Conservation (phyloP, 331 rosid species). For the Stylosanthes scabra region DNA sequence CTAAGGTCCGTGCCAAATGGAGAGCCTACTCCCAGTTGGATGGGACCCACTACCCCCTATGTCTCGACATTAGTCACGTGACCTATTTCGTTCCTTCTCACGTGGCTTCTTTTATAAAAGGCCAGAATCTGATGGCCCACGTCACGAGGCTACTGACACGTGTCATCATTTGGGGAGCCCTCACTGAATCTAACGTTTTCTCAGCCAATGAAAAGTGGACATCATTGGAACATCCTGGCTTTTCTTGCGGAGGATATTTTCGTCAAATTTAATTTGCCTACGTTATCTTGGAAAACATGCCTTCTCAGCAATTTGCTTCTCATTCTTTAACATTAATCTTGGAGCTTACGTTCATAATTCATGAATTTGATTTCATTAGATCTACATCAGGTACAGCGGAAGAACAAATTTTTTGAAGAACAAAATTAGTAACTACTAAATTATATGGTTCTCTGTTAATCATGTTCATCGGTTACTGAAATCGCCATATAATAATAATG, state of each 20-base stretch:
- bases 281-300: constrained; percentile 37
- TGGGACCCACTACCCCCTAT: background rate
- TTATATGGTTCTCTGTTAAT: background rate
- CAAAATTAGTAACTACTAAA: background rate
- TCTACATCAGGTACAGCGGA: background rate
- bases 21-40: constrained; percentile 20
- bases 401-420: background rate
- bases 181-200: constrained; percentile 30
- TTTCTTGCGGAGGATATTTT: constrained; percentile 35
- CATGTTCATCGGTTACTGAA: background rate
- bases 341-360: background rate
- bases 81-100: constrained; percentile 48
- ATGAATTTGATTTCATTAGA: background rate
- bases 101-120: constrained; percentile 53
- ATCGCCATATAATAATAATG: background rate
- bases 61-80: constrained; percentile 57
- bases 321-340: background rate
- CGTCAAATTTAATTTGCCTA: constrained; percentile 41
- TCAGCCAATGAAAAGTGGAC: constrained; percentile 32
- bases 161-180: constrained; percentile 35
- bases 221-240: constrained; percentile 7
- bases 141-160: constrained; percentile 49
- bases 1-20: constrained; percentile 45
- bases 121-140: constrained; percentile 41
- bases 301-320: background rate